A percentile compares a stretch with the other conserved stretches of the same genome.
These are phyloP conservation scores for Fulvia fulva DNA, from an alignment of 2,329 filamentous ascomycete genomes.

Conservation along the genomic window DNA sequence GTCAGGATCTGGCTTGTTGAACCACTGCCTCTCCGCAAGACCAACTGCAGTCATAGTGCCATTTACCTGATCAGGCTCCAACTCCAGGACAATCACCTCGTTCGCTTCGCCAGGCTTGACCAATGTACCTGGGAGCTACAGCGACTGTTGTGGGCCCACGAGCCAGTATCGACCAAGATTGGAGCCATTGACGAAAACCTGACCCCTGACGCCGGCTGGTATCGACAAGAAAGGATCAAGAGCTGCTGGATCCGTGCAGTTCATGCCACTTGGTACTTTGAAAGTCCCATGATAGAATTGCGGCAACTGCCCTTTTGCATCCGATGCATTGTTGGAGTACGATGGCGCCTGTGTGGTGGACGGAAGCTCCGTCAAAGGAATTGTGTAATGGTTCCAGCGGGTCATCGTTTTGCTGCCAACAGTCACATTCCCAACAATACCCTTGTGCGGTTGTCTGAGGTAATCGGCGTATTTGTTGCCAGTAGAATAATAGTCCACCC, in stretches of 20 bases:
- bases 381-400: conserved; percentile 41
- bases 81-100: conserved; percentile 9
- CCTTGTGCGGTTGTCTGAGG: conserved; percentile 44
- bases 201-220: conserved; percentile 8
- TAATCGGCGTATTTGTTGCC: conserved; percentile 29
- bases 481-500: conserved; percentile 45
- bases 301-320: conserved; percentile 4
- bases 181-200: conserved; percentile 11
- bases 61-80: conserved; percentile 10
- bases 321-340: not conserved
- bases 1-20: conserved; percentile 6
- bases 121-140: conserved; percentile 9
- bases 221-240: conserved; percentile 9
- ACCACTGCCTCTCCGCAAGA: conserved; percentile 6
- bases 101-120: conserved; percentile 1
- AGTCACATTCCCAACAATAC: conserved; percentile 43
- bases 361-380: conserved; percentile 25
- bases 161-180: conserved; percentile 15
- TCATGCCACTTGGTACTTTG: not conserved
- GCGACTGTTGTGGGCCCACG: conserved; percentile 12
- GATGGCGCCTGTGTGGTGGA: not conserved
- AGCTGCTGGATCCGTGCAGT: not conserved
- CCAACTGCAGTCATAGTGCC: conserved; percentile 6
- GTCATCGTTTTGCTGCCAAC: conserved; percentile 34
- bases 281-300: conserved; percentile 26